Conservation (phyloP, 352 stramenopile species). For the Pilasporangium apinafurcum region DNA sequence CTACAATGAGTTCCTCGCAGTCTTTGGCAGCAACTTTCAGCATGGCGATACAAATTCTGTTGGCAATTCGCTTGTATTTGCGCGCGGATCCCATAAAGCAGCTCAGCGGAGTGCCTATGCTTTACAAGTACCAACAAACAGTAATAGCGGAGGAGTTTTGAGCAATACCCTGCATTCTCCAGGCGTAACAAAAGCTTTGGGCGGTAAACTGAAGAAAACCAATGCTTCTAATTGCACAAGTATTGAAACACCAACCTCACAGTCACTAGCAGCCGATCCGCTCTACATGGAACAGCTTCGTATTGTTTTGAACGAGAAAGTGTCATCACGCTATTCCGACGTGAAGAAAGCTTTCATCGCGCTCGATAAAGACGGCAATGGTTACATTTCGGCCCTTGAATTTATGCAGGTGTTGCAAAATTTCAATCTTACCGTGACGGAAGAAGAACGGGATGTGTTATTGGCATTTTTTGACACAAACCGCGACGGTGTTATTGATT, state of each 20-base stretch:
- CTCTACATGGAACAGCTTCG: slow-evolving; percentile 53
- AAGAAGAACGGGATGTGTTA: slow-evolving; percentile 28
- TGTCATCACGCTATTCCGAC: slow-evolving; percentile 30
- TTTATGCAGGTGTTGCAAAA: slow-evolving; percentile 46
- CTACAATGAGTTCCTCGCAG: slow-evolving; percentile 56
- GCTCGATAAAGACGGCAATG: slow-evolving; percentile 36
- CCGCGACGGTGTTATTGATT: slow-evolving; percentile 39
- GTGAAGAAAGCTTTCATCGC: slow-evolving; percentile 39
- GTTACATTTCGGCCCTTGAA: slow-evolving; percentile 26
- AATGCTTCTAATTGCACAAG: no score
- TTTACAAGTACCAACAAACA: slow-evolving; percentile 9
- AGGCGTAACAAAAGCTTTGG: slow-evolving; percentile 30
- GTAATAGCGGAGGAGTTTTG: slow-evolving; percentile 4
- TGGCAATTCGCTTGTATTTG: slow-evolving; percentile 47
- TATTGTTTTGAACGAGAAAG: slow-evolving; percentile 50
- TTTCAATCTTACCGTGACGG: slow-evolving; percentile 34
- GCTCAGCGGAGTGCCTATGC: neutral
- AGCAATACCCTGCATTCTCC: slow-evolving; percentile 53
- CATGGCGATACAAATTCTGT: slow-evolving; percentile 62
- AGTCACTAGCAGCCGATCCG: slow-evolving; percentile 12
- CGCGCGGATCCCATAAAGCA: slow-evolving; percentile 7
- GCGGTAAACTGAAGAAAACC: slow-evolving; percentile 9
- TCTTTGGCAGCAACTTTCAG: slow-evolving; percentile 59
- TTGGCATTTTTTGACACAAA: slow-evolving; percentile 27
- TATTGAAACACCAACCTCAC: neutral